Evolutionary conservation across 176 grass and related monocot species (phyloP).

Genomic region (Alopecurus myosuroides): DNA sequence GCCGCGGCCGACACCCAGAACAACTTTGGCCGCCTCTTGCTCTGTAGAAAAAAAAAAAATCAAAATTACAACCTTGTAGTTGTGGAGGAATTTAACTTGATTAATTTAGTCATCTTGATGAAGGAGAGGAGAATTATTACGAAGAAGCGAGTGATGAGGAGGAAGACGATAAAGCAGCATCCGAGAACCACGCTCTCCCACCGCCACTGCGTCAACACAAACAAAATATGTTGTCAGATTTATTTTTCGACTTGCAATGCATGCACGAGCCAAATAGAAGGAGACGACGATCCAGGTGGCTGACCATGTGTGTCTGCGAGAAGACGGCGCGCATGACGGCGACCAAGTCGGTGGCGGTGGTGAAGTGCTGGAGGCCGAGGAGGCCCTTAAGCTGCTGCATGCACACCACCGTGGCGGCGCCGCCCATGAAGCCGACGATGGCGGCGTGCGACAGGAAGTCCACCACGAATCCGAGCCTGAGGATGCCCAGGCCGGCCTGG

Average conservation of each 20-base stretch:
- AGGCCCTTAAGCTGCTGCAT: slow-evolving; percentile 56
- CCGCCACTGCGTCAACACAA: slow-evolving; percentile 34
- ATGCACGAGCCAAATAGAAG: background rate
- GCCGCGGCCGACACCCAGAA: slow-evolving; percentile 54
- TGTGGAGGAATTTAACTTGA: no score
- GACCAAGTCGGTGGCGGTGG: slow-evolving; percentile 30
- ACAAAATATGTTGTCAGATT: background rate
- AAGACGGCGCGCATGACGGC: slow-evolving; percentile 32
- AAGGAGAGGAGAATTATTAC: slow-evolving; percentile 4
- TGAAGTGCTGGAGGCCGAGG: slow-evolving; percentile 46
- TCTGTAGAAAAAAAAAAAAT: slow-evolving; percentile 17
- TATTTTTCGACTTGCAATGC: no score
- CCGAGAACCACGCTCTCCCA: slow-evolving; percentile 53
- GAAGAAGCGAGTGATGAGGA: slow-evolving; percentile 36
- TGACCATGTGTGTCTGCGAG: slow-evolving; percentile 35
- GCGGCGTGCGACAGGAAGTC: slow-evolving; percentile 62
- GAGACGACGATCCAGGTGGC: background rate
- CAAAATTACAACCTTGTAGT: background rate
- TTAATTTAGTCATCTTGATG: no score
- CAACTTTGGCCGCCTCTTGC: slow-evolving; percentile 39
- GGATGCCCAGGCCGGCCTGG: slow-evolving; percentile 41
- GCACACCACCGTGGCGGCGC: slow-evolving; percentile 42
- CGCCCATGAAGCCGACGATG: slow-evolving; percentile 62
- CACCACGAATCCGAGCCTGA: slow-evolving; percentile 52
- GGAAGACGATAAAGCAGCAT: slow-evolving; percentile 37